Base-by-base conservation (phyloP, 2,329 filamentous ascomycete genomes). In the Colletotrichum lentis region DNA sequence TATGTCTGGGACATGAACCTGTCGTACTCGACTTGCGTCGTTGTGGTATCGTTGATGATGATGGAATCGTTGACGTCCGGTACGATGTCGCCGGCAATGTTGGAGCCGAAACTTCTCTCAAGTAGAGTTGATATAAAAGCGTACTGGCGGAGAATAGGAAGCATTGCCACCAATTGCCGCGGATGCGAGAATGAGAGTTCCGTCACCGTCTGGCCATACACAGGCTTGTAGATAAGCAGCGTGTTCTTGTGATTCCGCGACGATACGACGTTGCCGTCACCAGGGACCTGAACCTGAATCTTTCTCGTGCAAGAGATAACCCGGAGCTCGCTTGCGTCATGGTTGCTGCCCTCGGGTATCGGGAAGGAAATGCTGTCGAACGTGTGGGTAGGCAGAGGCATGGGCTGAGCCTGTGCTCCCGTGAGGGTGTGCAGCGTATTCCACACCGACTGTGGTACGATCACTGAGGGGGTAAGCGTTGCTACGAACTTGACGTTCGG, bases 151-250 rank as follows among this genome's bases (percentile, higher is more conserved):
- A 96, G 81, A 4, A 85, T 82, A 0, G 92, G 91, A n/a, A 96
- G 82, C 74, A 94, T 87, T 61, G 87, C 84, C 7, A 94, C 81
- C 4, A 96, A 80, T 74, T 96, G 92, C 57, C 88, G 86, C 0
- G 93, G 93, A 73, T 96, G 93, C 2, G 88, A 87, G 74, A 96
- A 95, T 0, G 91, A 88, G 39, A 96, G 82, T 63, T 90, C 87
- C 1, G 85, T 86, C 10, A 96, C 77, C 3, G 84, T 82, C 64
- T 89, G 86, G 0, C 89, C 90, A 72, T 90, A 93, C 10, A 93
- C 91, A 2, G 88, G 86, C 76, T 92, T 93, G 62, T 91, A 88
- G 20, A 93, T 86, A 70, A 88, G 88, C 1, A 96, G 82, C 0
- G 85, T 88, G 74, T 90, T 91, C 14, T 78, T 76, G 72, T 90